Evolutionary conservation across 306 rosid species (phyloP), one percentile per base, ranked within the genome.

Genomic region (Citrullus colocynthis): DNA sequence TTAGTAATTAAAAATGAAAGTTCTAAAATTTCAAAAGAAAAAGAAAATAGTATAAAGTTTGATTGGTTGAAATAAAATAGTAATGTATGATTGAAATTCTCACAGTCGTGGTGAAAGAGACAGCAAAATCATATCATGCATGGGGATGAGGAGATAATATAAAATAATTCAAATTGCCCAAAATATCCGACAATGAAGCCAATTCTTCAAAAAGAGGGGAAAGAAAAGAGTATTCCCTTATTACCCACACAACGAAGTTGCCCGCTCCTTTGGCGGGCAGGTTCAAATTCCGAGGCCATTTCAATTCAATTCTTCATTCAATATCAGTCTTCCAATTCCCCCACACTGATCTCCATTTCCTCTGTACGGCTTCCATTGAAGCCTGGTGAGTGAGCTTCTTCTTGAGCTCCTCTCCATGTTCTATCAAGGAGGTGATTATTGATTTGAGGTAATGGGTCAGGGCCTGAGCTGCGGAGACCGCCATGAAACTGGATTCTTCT

Each of bases 371-470:
- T 16, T 5, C 74, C 51, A 67, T 39, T 77, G 74, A 32, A 80
- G 54, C 88, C 88, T 82, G 90, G 91, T 87, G 87, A 82, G 81
- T 79, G 91, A 42, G 15, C 74, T 36, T 1, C 36, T 10, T 34
- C 30, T 61, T 9, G 28, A 74, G 64, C 30, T 42, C 61, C 56
- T 80, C 78, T 81, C 78, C 69, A 66, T 85, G 85, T 18, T 42
- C 79, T 74, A n/a, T 52, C 57, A 4, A 6, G 55, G 70, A 13
- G 7, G 28, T 3, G 11, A 41, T 13, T 59, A 13, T 18, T 66
- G 8, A 67, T 17, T 63, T 12, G 5, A 36, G 59, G 58, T 28
- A 34, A 92, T 93, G 98, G 98, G 97, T 81, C 98, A 93, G 88
- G 83, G 83, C 4, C 81, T 88, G 61, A 86, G 96, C 21, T 89